phyloP scores from a whole-genome alignment of 208 protist species.

The Trichomonas tenax region DNA sequence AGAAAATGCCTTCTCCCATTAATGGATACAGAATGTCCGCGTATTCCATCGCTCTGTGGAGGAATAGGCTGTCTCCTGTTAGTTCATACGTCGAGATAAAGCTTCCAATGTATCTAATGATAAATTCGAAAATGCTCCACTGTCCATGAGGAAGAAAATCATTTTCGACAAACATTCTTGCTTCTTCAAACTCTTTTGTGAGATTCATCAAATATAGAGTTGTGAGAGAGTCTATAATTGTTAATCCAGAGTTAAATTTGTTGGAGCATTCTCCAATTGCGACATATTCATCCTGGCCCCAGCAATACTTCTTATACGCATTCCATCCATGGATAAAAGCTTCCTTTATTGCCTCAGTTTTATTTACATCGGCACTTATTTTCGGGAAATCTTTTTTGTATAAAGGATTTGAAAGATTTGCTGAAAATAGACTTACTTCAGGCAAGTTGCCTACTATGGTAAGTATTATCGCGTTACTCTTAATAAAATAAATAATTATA shows the following conservation, averaged over 20 bases:
- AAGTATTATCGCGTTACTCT: no score
- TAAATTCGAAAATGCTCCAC: constrained; percentile 51
- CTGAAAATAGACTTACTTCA: no score
- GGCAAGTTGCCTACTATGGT: no score
- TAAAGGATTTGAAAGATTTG: background rate
- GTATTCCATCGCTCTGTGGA: constrained; percentile 28
- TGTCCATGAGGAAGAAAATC: background rate
- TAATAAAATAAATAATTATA: no score
- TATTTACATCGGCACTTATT: background rate
- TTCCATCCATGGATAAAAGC: background rate
- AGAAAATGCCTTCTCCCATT: constrained; percentile 32
- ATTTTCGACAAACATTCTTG: background rate
- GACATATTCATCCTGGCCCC: background rate
- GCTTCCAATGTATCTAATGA: constrained; percentile 53
- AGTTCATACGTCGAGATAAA: constrained; percentile 51
- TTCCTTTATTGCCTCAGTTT: background rate
- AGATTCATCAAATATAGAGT: background rate
- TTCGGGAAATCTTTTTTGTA: background rate
- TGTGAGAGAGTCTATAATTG: background rate
- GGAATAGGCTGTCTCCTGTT: constrained; percentile 22
- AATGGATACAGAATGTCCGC: constrained; percentile 43
- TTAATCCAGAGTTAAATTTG: background rate
- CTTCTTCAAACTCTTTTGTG: background rate
- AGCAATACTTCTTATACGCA: background rate
- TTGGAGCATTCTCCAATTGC: background rate